Base-by-base conservation (phyloP, 2,329 filamentous ascomycete species). In the Fusarium guadeloupense region DNA sequence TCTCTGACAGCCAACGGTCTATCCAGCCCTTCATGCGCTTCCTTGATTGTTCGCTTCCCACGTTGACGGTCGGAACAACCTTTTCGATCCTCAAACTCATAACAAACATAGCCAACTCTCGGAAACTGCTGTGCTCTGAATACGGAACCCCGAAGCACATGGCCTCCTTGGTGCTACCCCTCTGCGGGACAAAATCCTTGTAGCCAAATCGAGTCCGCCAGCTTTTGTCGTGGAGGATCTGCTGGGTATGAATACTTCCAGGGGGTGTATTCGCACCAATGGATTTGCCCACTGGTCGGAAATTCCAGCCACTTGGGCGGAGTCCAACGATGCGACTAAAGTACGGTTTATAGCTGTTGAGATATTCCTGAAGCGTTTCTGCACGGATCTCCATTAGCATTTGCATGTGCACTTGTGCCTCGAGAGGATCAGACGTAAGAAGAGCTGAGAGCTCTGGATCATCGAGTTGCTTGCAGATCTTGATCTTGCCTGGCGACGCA, bases 341-440 rank as follows among this genome's bases (percentile, higher is more conserved):
- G 66, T 92, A 88, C 7, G 90, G 89, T 61, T 89, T 90, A 78
- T 92, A 91, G 30, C 85, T 83, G 68, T 89, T 86, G 6, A 98
- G 84, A 70, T 99, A 99, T 58, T 97, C 93, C 63, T 92, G 88
- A 1, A 99, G 82, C 0, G 94, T 97, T 66, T 97, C 93, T 28
- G 93, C 88, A 21, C 93, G 89, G 65, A 99, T 93, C 75, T 98
- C 94, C 82, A 95, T 95, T 9, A 99, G 82, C 69, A 91, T 93
- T 68, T 97, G 96, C 93, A 99, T 97, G 77, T 99, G 95, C 0
- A 99, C 93, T 75, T 98, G 94, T 0, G 95, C 95, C 68, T 92
- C 91, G 19, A 84, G 79, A 0, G 95, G 93, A 71, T 97, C 81
- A 8, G 83, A 82, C 0, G 95, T 99, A 69, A 99, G 84, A 5